Evolutionary conservation across 257 asterid genomes (phyloP).

Genomic region (Gynochthodes officinalis): DNA sequence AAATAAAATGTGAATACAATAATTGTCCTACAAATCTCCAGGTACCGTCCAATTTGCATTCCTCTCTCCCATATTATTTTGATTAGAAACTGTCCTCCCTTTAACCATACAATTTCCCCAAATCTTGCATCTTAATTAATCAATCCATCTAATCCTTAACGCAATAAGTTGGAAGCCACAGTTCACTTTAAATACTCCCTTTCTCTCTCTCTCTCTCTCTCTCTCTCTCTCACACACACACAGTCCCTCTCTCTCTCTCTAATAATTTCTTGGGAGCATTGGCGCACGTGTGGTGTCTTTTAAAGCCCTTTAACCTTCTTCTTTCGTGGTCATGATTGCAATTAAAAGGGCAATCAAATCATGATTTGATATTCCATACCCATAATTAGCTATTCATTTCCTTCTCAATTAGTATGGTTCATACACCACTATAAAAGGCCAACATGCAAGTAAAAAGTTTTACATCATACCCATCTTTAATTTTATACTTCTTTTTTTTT

Average conservation of each 20-base stretch:
- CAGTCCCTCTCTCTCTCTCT: slow-evolving; percentile 7
- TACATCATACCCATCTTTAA: too few relatives aligned
- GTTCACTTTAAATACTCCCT: neutral
- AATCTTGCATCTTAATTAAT: slow-evolving; percentile 29
- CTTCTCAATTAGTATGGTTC: neutral
- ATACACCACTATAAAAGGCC: too few relatives aligned
- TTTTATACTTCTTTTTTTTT: too few relatives aligned
- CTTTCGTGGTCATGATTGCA: slow-evolving; percentile 11
- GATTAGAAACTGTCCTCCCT: slow-evolving; percentile 19
- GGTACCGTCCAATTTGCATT: neutral
- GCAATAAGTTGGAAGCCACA: slow-evolving; percentile 21
- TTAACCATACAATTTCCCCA: slow-evolving; percentile 35
- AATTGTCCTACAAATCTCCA: too few relatives aligned
- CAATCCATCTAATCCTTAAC: slow-evolving; percentile 3
- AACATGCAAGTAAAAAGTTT: too few relatives aligned
- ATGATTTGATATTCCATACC: neutral
- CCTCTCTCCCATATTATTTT: slow-evolving; percentile 6
- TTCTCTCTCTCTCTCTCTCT: neutral
- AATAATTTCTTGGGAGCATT: slow-evolving; percentile 25
- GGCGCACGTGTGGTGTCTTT: slow-evolving; percentile 38
- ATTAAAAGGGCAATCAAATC: slow-evolving; percentile 16
- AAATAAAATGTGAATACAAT: too few relatives aligned
- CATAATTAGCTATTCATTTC: neutral
- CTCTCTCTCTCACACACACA: slow-evolving; percentile 6
- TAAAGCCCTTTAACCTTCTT: slow-evolving; percentile 15